Evolutionary conservation across 2,329 filamentous ascomycete genomes (phyloP).

Genomic region (Penicillium palitans): DNA sequence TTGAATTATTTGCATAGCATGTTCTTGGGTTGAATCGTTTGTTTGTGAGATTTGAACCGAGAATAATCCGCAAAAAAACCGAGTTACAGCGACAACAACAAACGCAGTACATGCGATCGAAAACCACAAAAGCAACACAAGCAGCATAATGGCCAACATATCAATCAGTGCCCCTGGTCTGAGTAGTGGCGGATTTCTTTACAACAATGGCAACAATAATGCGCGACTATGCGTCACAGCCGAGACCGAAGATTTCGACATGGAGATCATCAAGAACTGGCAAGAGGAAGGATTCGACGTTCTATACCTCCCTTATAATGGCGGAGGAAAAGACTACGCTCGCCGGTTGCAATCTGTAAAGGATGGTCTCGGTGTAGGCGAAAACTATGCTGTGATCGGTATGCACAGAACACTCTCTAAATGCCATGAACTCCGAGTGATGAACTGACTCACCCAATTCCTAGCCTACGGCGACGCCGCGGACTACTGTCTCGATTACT

Average conservation of each 20-base stretch:
- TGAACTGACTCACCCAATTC: background rate
- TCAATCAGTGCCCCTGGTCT: slow-evolving; percentile 37
- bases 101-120: background rate
- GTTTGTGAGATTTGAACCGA: background rate
- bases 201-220: slow-evolving; percentile 35
- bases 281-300: slow-evolving; percentile 61
- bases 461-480: slow-evolving; percentile 64
- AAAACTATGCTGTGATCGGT: slow-evolving; percentile 65
- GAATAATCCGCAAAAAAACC: background rate
- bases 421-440: background rate
- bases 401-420: slow-evolving; percentile 20
- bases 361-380: slow-evolving; percentile 57
- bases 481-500: slow-evolving; percentile 59
- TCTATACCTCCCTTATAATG: slow-evolving; percentile 57
- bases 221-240: slow-evolving; percentile 37
- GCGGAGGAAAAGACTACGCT: slow-evolving; percentile 53
- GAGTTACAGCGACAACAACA: background rate
- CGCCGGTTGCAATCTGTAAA: slow-evolving; percentile 53
- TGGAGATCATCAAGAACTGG: slow-evolving; percentile 56
- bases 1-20: background rate
- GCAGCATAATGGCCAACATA: slow-evolving; percentile 32
- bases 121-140: background rate
- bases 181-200: slow-evolving; percentile 36
- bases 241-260: slow-evolving; percentile 52
- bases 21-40: background rate